phyloP scores from a whole-genome alignment of 1,284 basidiomycete genomes.

The Malassezia nana region DNA sequence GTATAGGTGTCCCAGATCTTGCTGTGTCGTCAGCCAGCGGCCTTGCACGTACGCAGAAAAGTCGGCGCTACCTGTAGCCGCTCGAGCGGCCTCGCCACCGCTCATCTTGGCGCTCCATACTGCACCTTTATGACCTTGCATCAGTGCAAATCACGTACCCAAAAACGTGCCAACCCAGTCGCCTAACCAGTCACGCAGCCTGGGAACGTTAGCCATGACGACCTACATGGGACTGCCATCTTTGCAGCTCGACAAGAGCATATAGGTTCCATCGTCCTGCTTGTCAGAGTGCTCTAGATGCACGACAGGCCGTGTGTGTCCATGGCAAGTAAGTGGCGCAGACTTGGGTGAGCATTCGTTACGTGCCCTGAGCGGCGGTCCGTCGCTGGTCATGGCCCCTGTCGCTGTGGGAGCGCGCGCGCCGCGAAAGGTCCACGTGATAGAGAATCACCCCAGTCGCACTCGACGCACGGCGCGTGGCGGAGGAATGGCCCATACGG shows the following conservation, averaged over 20 bases:
- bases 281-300: slow-evolving; percentile 82
- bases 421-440: too few species aligned
- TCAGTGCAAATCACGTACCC: slow-evolving; percentile 50
- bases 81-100: slow-evolving; percentile 57
- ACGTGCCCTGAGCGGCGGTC: slow-evolving; percentile 2
- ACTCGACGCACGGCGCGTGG: not conserved
- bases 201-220: not conserved
- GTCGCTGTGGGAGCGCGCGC: not conserved
- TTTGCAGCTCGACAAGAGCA: slow-evolving; percentile 45
- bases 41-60: slow-evolving; percentile 75
- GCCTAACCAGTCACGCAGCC: slow-evolving; percentile 54
- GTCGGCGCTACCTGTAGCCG: slow-evolving; percentile 88
- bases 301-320: slow-evolving; percentile 67
- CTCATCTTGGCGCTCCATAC: slow-evolving; percentile 95
- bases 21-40: not conserved
- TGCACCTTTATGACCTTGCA: slow-evolving; percentile 78
- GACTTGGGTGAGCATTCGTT: slow-evolving; percentile 17
- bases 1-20: slow-evolving; percentile 97
- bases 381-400: not conserved
- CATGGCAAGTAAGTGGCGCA: slow-evolving; percentile 53
- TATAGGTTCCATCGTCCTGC: slow-evolving; percentile 53
- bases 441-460: not conserved
- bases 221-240: slow-evolving; percentile 46
- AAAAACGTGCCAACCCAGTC: slow-evolving; percentile 99
- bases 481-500: not conserved